Percentiles rank a stretch among this genome's conserved stretches.
These are phyloP conservation scores for Arabidopsis hybrid DNA, from an alignment of 441 rosid species.

Conservation along the genomic window DNA sequence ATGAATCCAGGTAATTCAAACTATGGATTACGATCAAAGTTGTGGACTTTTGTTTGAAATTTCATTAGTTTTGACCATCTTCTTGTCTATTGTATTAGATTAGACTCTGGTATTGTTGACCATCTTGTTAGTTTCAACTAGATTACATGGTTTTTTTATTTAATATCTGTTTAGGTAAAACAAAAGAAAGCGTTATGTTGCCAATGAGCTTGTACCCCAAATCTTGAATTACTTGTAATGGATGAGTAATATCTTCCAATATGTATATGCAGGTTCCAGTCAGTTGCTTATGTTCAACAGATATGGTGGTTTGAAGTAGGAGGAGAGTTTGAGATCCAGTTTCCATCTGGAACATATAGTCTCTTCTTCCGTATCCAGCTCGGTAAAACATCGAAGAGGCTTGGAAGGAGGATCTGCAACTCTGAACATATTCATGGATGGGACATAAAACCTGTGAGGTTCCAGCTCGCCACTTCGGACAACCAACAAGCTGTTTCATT, in stretches of 20 bases:
- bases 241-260: not conserved
- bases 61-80: conserved; percentile 1
- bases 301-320: conserved; percentile 91
- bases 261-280: conserved; percentile 53
- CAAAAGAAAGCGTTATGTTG: not conserved
- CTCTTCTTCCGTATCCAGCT: conserved; percentile 76
- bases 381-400: conserved; percentile 63
- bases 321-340: conserved; percentile 72
- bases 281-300: conserved; percentile 81
- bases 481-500: conserved; percentile 60
- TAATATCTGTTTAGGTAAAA: not conserved
- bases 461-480: conserved; percentile 66
- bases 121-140: not conserved
- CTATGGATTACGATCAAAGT: not conserved
- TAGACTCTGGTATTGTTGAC: not conserved
- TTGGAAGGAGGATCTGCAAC: conserved; percentile 66
- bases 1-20: conserved; percentile 64
- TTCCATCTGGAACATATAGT: conserved; percentile 71
- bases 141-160: not conserved
- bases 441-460: conserved; percentile 74
- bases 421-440: conserved; percentile 75
- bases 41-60: not conserved
- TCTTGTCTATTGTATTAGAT: not conserved
- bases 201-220: not conserved
- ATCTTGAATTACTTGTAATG: conserved; percentile 1